phyloP scores from a whole-genome alignment of 2,329 filamentous ascomycete genomes.

The Cadophora luteo-olivacea region DNA sequence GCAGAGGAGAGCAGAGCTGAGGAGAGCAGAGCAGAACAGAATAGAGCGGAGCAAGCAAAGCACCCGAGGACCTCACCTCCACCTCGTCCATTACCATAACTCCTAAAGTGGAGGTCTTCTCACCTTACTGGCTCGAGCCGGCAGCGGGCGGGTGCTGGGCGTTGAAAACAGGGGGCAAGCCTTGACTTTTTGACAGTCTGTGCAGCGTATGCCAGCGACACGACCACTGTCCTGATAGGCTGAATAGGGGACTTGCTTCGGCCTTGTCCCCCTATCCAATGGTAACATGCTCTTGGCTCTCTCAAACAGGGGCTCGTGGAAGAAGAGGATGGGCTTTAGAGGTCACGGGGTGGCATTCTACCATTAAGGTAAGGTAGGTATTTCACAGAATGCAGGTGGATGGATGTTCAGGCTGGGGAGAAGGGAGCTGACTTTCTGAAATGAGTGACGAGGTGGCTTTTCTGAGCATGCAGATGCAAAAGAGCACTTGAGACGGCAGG shows the following conservation, averaged over 20 bases:
- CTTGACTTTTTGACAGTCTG: neutral
- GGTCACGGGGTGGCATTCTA: constrained; percentile 13
- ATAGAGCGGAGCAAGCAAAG: too few relatives aligned
- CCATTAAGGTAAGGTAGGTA: neutral
- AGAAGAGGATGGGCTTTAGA: neutral
- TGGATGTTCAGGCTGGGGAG: neutral
- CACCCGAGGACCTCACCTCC: too few relatives aligned
- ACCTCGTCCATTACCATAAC: too few relatives aligned
- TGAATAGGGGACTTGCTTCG: neutral
- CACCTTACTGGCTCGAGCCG: constrained; percentile 2
- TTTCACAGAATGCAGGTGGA: neutral
- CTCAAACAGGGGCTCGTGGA: neutral
- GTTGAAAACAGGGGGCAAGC: neutral
- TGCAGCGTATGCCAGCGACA: neutral
- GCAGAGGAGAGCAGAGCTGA: neutral
- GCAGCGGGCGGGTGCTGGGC: neutral
- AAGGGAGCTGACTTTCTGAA: neutral
- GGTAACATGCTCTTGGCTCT: neutral
- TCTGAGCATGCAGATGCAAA: neutral
- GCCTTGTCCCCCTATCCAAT: neutral
- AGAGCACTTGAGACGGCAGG: neutral
- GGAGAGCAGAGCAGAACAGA: too few relatives aligned
- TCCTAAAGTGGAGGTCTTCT: neutral
- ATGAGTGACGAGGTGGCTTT: constrained; percentile 14
- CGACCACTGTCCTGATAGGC: neutral